Conservation (phyloP, 2,329 filamentous ascomycete genomes). For the Didymella exigua region DNA sequence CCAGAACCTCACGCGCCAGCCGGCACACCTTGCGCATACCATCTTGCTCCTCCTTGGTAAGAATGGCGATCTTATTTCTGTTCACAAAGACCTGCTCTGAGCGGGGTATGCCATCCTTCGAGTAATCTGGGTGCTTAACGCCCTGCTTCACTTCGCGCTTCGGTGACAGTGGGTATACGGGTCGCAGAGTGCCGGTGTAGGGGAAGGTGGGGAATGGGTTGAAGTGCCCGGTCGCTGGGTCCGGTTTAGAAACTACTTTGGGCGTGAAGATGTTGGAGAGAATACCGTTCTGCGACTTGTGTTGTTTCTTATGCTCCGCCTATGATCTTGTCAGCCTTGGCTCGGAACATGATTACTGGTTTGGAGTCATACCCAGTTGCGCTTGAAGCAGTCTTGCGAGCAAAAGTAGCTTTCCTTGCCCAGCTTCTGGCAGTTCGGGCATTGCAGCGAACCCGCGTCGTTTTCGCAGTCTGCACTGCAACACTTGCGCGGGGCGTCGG, state of each 20-base stretch:
- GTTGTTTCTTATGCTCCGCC: constrained; percentile 80
- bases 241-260: constrained; percentile 86
- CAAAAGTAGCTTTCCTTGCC: constrained; percentile 95
- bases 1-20: constrained; percentile 86
- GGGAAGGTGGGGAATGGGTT: constrained; percentile 91
- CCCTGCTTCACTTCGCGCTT: constrained; percentile 68
- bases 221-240: constrained; percentile 85
- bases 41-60: constrained; percentile 80
- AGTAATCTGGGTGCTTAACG: constrained; percentile 87
- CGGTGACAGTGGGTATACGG: constrained; percentile 68
- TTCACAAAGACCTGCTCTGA: constrained; percentile 69
- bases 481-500: constrained; percentile 69
- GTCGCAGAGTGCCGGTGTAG: constrained; percentile 80
- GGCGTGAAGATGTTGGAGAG: constrained; percentile 76
- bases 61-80: constrained; percentile 80
- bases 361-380: constrained; percentile 79
- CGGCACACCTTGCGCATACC: constrained; percentile 92
- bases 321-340: constrained; percentile 49
- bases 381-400: constrained; percentile 98
- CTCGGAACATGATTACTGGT: constrained; percentile 4
- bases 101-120: constrained; percentile 75
- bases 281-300: constrained; percentile 79
- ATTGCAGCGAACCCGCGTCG: constrained; percentile 84
- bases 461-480: constrained; percentile 83
- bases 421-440: constrained; percentile 91